phyloP scores from a whole-genome alignment of 225 moss, liverwort and hornwort species.

The Sphagnum tenellum region DNA sequence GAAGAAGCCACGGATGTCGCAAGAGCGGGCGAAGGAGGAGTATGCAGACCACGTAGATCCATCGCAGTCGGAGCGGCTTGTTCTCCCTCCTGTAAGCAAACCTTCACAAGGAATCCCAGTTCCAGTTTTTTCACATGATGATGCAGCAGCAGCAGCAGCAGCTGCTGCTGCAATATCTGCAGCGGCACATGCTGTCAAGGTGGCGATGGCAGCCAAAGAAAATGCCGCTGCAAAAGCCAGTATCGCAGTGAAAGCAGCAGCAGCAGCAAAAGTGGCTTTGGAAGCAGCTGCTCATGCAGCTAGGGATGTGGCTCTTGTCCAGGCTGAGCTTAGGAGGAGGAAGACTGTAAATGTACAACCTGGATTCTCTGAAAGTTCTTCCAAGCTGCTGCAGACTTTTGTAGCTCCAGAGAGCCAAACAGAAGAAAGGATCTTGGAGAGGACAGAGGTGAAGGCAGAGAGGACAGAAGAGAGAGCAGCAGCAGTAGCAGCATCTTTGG shows the following conservation, averaged over 20 bases:
- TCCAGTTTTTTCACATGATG: constrained; percentile 42
- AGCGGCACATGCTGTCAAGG: constrained; percentile 59
- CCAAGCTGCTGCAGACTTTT: constrained; percentile 20
- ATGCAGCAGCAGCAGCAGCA: constrained; percentile 27
- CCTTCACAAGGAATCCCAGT: constrained; percentile 9
- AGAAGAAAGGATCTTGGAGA: constrained; percentile 23
- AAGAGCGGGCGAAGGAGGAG: constrained; percentile 39
- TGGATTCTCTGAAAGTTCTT: constrained; percentile 18
- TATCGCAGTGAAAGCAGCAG: constrained; percentile 72
- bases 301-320: constrained; percentile 46
- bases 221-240: constrained; percentile 74
- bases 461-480: constrained; percentile 27
- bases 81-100: background rate
- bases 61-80: constrained; percentile 16
- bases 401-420: constrained; percentile 33
- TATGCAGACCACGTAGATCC: constrained; percentile 31
- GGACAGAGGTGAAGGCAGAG: constrained; percentile 47
- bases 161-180: constrained; percentile 21
- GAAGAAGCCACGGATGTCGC: constrained; percentile 68
- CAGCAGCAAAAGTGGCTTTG: constrained; percentile 70
- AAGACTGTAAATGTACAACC: constrained; percentile 17
- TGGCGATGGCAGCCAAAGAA: constrained; percentile 66
- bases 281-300: constrained; percentile 78
- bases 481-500: constrained; percentile 30
- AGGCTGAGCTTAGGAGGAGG: constrained; percentile 39